These are phyloP conservation scores for Talaromyces sp. DNA, from an alignment of 2,329 filamentous ascomycete species.

Conservation along the genomic window DNA sequence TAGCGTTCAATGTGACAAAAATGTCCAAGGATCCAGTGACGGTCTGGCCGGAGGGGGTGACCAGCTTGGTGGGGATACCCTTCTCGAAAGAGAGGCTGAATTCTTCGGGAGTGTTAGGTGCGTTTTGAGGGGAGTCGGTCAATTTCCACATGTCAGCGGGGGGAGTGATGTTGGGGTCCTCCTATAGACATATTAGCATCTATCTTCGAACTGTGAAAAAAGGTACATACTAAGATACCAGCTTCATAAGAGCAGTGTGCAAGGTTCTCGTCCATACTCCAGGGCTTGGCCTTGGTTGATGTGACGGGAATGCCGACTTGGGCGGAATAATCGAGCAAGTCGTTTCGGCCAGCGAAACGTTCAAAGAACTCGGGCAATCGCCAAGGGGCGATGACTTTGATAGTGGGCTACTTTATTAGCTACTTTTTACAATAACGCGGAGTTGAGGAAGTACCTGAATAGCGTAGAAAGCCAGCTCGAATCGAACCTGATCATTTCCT, in stretches of 20 bases:
- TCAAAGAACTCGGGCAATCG: slow-evolving; percentile 49
- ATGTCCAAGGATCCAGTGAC: slow-evolving; percentile 68
- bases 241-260: slow-evolving; percentile 72
- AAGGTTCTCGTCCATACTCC: slow-evolving; percentile 42
- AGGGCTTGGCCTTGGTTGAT: slow-evolving; percentile 39
- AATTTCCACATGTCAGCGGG: slow-evolving; percentile 75
- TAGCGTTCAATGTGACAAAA: slow-evolving; percentile 68
- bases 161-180: slow-evolving; percentile 58
- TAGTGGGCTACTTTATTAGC: slow-evolving; percentile 32
- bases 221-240: slow-evolving; percentile 56
- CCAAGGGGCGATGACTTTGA: slow-evolving; percentile 51
- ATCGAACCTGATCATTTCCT: slow-evolving; percentile 50
- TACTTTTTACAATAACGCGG: neutral
- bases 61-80: slow-evolving; percentile 68
- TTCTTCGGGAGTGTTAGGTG: slow-evolving; percentile 67
- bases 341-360: slow-evolving; percentile 48
- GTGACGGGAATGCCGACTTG: slow-evolving; percentile 48
- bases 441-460: slow-evolving; percentile 28
- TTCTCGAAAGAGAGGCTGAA: slow-evolving; percentile 70
- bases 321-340: slow-evolving; percentile 50
- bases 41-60: slow-evolving; percentile 56
- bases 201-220: too few species aligned
- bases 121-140: slow-evolving; percentile 64
- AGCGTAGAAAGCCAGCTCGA: slow-evolving; percentile 51
- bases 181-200: slow-evolving; percentile 20